Base-by-base conservation (phyloP, 2,329 filamentous ascomycete species). In the Sarocladium brachiariae region DNA sequence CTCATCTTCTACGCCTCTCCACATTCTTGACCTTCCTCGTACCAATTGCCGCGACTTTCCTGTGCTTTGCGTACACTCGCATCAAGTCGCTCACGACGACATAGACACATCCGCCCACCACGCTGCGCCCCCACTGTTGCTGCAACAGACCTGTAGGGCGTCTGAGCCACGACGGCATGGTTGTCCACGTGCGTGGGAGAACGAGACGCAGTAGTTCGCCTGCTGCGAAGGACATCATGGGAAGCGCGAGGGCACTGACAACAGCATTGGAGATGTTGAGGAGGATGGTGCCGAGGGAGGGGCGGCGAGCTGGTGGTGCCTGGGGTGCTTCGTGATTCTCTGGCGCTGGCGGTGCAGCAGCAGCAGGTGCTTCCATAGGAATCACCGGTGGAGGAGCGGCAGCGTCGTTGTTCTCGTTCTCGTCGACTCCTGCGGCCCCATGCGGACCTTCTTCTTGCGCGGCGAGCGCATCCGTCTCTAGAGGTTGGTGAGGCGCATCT, bases 31-130 rank as follows among this genome's bases (percentile, higher is more conserved):
- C 72, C 53, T 69, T 71, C 50, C 80, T 72, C 39, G 75, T 73
- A 6, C 71, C 70, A 59, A 77, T 75, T 30, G 80, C 74, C 57
- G 77, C 72, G 11, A 80, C 81, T 54, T 74, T 75, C 54, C 80
- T 72, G 63, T 82, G 83, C 67, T 85, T 86, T 56, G 76, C 74
- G 60, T 83, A 86, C 21, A 87, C 65, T 52, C 72, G 70, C 48
- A 84, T 69, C 2, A 72, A 73, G 58, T 87, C 83, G 65, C 92
- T 93, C 49, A 96, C 66, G 9, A 96, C 83, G 14, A 97, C 84
- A 60, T 92, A 96, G 18, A 95, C 69, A 63, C 89, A 93, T 0
- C 93, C 93, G 1, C 93, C 93, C 1, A 93, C 77, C 2, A 99
- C 73, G 60, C 88, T 96, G 51, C 93, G 77, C 1, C 90, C 93